Evolutionary conservation across 495 filamentous ascomycete genomes (phyloP).

Genomic region (Penicillium robsamsonii): DNA sequence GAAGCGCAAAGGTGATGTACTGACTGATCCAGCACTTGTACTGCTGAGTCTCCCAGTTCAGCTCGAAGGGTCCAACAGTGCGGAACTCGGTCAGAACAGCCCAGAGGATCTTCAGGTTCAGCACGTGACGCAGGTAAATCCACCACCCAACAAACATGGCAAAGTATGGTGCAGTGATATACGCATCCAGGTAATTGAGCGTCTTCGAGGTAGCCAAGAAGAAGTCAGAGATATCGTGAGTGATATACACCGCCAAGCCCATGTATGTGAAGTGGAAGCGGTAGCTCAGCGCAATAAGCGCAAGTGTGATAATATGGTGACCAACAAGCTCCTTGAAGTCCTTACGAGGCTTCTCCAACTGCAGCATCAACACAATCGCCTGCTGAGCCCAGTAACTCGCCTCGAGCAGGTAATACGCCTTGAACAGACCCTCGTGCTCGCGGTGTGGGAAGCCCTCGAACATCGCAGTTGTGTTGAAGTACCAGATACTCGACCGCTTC

Average conservation of each 20-base stretch:
- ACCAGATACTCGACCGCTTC: constrained; percentile 90
- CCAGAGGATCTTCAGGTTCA: constrained; percentile 86
- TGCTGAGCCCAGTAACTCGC: constrained; percentile 97
- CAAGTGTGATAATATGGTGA: constrained; percentile 89
- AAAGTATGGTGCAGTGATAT: constrained; percentile 79
- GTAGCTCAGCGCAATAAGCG: constrained; percentile 87
- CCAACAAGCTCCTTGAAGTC: constrained; percentile 94
- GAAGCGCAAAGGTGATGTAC: constrained; percentile 65
- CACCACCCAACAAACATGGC: constrained; percentile 77
- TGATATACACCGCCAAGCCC: constrained; percentile 95
- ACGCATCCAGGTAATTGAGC: constrained; percentile 85
- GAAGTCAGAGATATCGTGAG: constrained; percentile 93
- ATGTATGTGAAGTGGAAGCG: constrained; percentile 98
- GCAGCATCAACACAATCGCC: constrained; percentile 81
- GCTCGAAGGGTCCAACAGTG: constrained; percentile 81
- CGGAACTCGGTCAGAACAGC: constrained; percentile 84
- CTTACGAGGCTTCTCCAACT: constrained; percentile 92
- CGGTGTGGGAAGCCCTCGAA: constrained; percentile 89
- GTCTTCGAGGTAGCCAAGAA: constrained; percentile 96
- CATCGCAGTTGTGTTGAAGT: constrained; percentile 91
- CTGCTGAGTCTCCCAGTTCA: constrained; percentile 80
- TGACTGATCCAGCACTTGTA: constrained; percentile 82
- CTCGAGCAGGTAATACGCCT: constrained; percentile 95
- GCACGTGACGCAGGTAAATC: constrained; percentile 88
- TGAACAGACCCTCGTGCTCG: constrained; percentile 82